A percentile compares a stretch with the other conserved stretches of the same genome.
Conservation (phyloP, 2,329 filamentous ascomycete genomes). For the Dactylellina parvicollis region DNA sequence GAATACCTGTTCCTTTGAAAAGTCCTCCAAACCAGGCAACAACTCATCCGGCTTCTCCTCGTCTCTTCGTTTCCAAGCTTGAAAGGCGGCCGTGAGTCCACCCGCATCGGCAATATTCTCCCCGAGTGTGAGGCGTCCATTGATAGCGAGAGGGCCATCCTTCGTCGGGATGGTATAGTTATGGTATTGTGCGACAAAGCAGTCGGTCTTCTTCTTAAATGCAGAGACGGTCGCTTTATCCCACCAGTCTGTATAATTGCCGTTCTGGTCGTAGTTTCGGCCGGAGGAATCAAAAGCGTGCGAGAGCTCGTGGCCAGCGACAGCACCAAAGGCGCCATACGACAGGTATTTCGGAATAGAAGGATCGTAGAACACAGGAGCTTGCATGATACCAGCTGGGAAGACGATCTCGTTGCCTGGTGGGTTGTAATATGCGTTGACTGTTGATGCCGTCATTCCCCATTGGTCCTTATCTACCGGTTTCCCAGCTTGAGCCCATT, state of each 20-base stretch:
- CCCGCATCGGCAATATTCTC: conserved; percentile 79
- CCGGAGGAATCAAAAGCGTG: conserved; percentile 76
- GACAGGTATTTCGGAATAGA: conserved; percentile 72
- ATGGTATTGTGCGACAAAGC: conserved; percentile 74
- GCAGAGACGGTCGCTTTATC: conserved; percentile 68
- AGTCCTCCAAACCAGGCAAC: conserved; percentile 71
- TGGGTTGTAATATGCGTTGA: conserved; percentile 75
- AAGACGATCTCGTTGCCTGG: conserved; percentile 75
- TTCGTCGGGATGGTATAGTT: conserved; percentile 70
- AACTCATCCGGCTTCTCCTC: conserved; percentile 65
- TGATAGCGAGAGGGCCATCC: conserved; percentile 69
- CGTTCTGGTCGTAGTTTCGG: conserved; percentile 72
- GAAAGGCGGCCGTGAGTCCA: conserved; percentile 71
- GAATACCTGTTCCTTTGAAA: conserved; percentile 75
- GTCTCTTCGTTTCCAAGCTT: conserved; percentile 72
- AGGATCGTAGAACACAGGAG: conserved; percentile 71
- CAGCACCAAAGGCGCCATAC: conserved; percentile 75
- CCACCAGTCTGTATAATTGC: conserved; percentile 75
- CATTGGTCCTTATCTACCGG: conserved; percentile 71
- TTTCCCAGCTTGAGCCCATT: conserved; percentile 70
- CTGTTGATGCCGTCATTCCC: conserved; percentile 70
- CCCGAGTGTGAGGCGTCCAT: conserved; percentile 71
- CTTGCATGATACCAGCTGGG: conserved; percentile 75
- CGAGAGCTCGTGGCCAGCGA: conserved; percentile 75
- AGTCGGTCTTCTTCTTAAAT: conserved; percentile 70